Base-by-base conservation (phyloP, 1,284 basidiomycete species). In the Ustilago bromivora region DNA sequence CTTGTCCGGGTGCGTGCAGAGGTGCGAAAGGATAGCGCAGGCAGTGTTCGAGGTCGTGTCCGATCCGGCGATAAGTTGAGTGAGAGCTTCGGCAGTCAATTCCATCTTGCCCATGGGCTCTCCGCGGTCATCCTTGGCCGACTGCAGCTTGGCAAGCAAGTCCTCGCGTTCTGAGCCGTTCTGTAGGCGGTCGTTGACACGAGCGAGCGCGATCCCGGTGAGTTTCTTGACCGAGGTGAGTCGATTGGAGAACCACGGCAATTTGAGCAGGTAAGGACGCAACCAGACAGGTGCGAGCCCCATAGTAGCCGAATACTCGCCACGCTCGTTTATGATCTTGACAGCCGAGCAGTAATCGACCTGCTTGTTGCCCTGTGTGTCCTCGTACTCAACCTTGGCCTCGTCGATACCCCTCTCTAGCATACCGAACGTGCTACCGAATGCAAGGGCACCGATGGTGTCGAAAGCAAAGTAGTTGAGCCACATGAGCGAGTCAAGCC, bases 261-360 rank as follows among this genome's bases (percentile, higher is more conserved):
- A 66, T 54, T 74, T 80, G 59, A 80, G 28, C 55, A 76, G 57
- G 51, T 75, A 79, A 12, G 77, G 79, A 3, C 82, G 75, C 28
- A 81, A 64, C 88, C 89, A 91, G 0, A 90, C 88, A 0, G 94
- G 93, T 19, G 95, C 88, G 12, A 91, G 90, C 43, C 94, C 95
- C 88, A 95, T 91, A 0, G 93, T 91, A 54, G 93, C 93, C 3
- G 92, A 92, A 86, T 90, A 95, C 84, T 95, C 94, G 63, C 95
- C 95, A 28, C 95, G 92, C 68, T 92, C 92, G 86, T 96, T 96
- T 63, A 97, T 89, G 75, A 96, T 94, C 83, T 92, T 88, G 53
- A 96, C 91, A 12, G 94, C 95, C 2, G 93, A 92, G 61, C 94
- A 91, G 82, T 91, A 88, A 38, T 89, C 74, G 31, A 69, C 65